Evolutionary conservation across 192 early-diverging fungal species (phyloP), one percentile per base, ranked within the genome.

Genomic region (Backusella westeae): DNA sequence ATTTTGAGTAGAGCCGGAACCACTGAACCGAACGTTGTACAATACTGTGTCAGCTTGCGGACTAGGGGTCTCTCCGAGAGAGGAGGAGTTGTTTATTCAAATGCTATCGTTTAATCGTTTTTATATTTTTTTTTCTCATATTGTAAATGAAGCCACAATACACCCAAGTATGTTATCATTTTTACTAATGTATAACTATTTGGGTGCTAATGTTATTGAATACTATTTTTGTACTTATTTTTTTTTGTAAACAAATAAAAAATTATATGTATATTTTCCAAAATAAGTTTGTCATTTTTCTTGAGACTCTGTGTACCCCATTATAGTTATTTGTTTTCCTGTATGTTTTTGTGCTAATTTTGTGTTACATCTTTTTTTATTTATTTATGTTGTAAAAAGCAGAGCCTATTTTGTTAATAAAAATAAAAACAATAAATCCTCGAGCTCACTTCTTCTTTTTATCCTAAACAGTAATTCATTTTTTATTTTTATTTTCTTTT

Each of bases 291-390:
- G 52, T 56, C 52, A 56, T 56, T 56, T 56, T 56, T 56, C 42
- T 56, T 56, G 21, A 56, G 2, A 56, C 53, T 56, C 53, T 56
- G 53, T 56, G 53, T 56, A 56, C 53, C 53, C 52, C 19, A 56
- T 56, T 56, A 56, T 56, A 56, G 53, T 9, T 56, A 56, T 56
- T 56, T 56, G 53, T 56, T 56, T 56, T 56, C 53, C 53, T 56
- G 53, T 56, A 56, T 19, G 53, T 56, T 56, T 56, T 56, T 56
- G 53, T 56, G 21, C 21, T 53, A 53, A 21, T 53, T 53, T 53
- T 53, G 52, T 53, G 52, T 53, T 8, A 53, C 52, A 5, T 21
- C 0, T 44, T 6, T 23, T 53, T 53, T 53, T 53, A 23, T 53
- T 53, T 29, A 53, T 53, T 53, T 21, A 53, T 53, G 52, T 53